phyloP scores from a whole-genome alignment of 148 eudicot genomes.

The Fagopyrum tataricum region DNA sequence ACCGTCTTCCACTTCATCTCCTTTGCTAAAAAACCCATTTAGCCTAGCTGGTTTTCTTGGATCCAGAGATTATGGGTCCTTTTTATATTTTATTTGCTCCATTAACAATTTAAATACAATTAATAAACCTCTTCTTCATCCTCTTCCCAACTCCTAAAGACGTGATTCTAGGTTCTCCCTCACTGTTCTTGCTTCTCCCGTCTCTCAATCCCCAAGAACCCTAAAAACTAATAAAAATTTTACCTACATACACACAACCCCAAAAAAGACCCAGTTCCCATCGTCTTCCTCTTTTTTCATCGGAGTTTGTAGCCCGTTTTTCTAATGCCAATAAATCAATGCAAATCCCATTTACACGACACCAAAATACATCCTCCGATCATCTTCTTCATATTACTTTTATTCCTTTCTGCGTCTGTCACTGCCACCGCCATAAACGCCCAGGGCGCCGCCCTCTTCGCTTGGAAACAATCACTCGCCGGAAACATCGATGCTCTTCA shows the following conservation, averaged over 20 bases:
- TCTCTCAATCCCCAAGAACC: constrained; percentile 14
- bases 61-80: constrained; percentile 67
- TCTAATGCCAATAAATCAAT: constrained; percentile 70
- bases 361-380: constrained; percentile 6
- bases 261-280: background rate
- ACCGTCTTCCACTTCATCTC: background rate
- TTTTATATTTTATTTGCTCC: constrained; percentile 19
- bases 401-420: constrained; percentile 1
- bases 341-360: constrained; percentile 31
- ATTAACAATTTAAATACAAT: constrained; percentile 13
- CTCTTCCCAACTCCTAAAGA: constrained; percentile 26
- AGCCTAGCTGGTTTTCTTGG: constrained; percentile 77
- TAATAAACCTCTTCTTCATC: background rate
- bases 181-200: constrained; percentile 30
- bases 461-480: constrained; percentile 53
- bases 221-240: constrained; percentile 8
- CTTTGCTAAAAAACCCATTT: constrained; percentile 29
- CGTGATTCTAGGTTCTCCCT: constrained; percentile 39
- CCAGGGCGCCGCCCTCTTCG: constrained; percentile 66
- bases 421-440: constrained; percentile 35
- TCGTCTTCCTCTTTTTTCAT: constrained; percentile 38
- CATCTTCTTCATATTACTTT: constrained; percentile 16
- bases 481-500: constrained; percentile 38
- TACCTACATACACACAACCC: constrained; percentile 16
- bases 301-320: constrained; percentile 42